Conservation (phyloP, 352 stramenopile species). For the Halophytophthora polymorphica region DNA sequence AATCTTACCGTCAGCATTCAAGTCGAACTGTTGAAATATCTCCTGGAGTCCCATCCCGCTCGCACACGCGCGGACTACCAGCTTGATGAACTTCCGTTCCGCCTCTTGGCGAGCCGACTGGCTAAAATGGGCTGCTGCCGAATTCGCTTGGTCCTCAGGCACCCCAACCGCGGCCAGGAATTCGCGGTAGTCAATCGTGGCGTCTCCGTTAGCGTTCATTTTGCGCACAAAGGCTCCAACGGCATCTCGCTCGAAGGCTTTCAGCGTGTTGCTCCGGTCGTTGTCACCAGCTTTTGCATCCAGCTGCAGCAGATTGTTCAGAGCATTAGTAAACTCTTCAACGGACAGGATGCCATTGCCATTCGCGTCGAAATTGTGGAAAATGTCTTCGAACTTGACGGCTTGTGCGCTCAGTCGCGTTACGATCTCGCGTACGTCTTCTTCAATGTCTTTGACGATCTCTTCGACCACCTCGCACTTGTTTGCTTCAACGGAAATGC, state of each 20-base stretch:
- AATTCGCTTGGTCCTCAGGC: constrained; percentile 13
- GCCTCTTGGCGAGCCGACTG: constrained; percentile 15
- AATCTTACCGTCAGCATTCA: constrained; percentile 54
- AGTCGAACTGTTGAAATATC: constrained; percentile 79
- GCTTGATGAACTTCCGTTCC: constrained; percentile 63
- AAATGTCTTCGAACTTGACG: constrained; percentile 56
- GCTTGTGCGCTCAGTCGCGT: constrained; percentile 43
- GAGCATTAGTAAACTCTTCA: constrained; percentile 46
- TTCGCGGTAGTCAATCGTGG: constrained; percentile 63
- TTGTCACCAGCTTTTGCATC: constrained; percentile 1
- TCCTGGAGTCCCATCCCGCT: constrained; percentile 48
- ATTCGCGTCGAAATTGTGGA: constrained; percentile 67
- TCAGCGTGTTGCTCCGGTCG: constrained; percentile 16
- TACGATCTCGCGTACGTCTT: constrained; percentile 41
- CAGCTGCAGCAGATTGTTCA: constrained; percentile 42
- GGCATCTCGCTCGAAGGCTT: constrained; percentile 39
- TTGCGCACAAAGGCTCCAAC: constrained; percentile 38
- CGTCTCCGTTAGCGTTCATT: constrained; percentile 62
- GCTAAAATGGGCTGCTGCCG: constrained; percentile 12
- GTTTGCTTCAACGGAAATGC: constrained; percentile 41
- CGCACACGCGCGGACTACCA: constrained; percentile 46
- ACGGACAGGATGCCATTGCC: constrained; percentile 56
- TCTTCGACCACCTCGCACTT: constrained; percentile 39
- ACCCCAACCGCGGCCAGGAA: constrained; percentile 60
- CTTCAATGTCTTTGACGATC: constrained; percentile 44